phyloP scores from a whole-genome alignment of 495 filamentous ascomycete genomes.

The Aspergillus conjunctus region DNA sequence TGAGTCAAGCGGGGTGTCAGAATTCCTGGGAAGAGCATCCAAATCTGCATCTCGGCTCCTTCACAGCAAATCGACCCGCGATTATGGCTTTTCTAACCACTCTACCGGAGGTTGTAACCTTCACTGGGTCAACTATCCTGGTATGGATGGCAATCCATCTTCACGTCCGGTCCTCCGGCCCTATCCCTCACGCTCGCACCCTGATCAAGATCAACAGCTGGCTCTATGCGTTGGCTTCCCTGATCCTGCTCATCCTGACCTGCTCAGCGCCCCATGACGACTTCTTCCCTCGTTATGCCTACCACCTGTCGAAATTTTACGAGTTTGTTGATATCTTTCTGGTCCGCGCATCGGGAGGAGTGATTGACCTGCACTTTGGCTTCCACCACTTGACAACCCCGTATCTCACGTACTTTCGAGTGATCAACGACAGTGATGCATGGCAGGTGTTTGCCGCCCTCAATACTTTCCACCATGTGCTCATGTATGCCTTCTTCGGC shows the following conservation, averaged over 20 bases:
- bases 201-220: slow-evolving; percentile 1
- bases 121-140: neutral
- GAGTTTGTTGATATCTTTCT: slow-evolving; percentile 12
- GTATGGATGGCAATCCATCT: slow-evolving; percentile 1
- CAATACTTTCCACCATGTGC: slow-evolving; percentile 7
- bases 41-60: no score
- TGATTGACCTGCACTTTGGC: neutral
- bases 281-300: neutral
- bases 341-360: neutral
- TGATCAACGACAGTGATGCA: neutral
- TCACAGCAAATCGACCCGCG: no score
- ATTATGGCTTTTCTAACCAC: slow-evolving; percentile 3
- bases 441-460: neutral
- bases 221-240: neutral
- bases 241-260: neutral
- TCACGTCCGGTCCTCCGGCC: neutral
- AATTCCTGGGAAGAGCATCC: no score
- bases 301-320: slow-evolving; percentile 12
- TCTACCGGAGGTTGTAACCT: neutral
- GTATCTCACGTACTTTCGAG: slow-evolving; percentile 1
- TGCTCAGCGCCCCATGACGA: neutral
- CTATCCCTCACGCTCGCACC: neutral
- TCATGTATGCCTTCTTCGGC: slow-evolving; percentile 9
- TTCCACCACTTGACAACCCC: slow-evolving; percentile 8
- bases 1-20: no score